Evolutionary conservation across 1,139 yeast genomes (phyloP).

Genomic region (Hyphopichia buzzinii): DNA sequence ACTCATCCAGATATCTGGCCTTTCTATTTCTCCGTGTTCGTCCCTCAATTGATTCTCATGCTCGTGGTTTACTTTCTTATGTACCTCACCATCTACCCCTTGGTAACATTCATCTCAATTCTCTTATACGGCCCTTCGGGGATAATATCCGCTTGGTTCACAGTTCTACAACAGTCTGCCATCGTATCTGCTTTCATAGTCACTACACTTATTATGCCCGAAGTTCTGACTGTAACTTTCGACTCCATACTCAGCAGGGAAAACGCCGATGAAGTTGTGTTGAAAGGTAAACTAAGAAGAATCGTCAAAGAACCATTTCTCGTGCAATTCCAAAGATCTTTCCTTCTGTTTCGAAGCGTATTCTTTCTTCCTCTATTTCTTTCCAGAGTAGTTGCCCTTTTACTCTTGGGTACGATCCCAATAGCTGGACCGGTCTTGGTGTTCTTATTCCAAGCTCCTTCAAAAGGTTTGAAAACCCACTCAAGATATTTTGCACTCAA

Average conservation of each 20-base stretch:
- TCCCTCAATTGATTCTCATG: conserved; percentile 52
- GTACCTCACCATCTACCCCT: conserved; percentile 45
- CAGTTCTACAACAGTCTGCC: conserved; percentile 52
- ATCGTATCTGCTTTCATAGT: conserved; percentile 51
- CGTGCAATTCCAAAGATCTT: conserved; percentile 21
- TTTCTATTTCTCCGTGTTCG: conserved; percentile 40
- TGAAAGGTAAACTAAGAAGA: conserved; percentile 43
- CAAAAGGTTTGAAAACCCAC: conserved; percentile 56
- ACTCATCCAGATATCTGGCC: conserved; percentile 52
- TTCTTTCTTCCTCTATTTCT: conserved; percentile 24
- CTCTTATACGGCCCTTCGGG: conserved; percentile 58
- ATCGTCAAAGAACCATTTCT: conserved; percentile 31
- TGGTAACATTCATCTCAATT: conserved; percentile 44
- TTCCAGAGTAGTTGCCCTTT: conserved; percentile 24
- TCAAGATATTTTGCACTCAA: conserved; percentile 60
- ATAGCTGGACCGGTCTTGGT: conserved; percentile 59
- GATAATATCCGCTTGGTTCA: conserved; percentile 50
- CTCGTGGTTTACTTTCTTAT: conserved; percentile 38
- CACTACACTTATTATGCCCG: conserved; percentile 53
- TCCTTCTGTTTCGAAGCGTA: conserved; percentile 23
- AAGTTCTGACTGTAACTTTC: conserved; percentile 53
- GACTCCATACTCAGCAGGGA: conserved; percentile 56
- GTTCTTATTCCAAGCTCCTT: conserved; percentile 55
- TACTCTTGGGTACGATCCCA: conserved; percentile 54
- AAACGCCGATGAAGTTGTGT: conserved; percentile 47